phyloP scores from a whole-genome alignment of 768 basidiomycete genomes.

The Tylopilus cervinicoccineus region DNA sequence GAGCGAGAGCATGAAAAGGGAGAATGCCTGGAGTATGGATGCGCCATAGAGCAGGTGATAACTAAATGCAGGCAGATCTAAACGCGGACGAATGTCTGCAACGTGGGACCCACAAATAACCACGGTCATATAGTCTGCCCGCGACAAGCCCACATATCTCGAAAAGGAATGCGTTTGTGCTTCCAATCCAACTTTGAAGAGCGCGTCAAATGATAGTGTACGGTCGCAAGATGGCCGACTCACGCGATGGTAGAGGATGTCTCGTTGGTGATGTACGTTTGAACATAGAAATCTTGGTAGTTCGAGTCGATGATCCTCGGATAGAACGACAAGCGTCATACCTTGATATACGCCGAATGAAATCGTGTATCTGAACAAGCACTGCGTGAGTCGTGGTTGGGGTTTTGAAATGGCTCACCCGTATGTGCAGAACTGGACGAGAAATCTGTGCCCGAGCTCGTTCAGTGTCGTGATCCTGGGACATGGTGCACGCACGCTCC shows the following conservation, averaged over 20 bases:
- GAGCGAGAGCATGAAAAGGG: constrained; percentile 45
- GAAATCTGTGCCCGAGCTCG: constrained; percentile 24
- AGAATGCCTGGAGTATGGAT: constrained; percentile 27
- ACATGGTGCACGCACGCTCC: constrained; percentile 25
- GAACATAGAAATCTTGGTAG: constrained; percentile 36
- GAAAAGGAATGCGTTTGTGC: constrained; percentile 44
- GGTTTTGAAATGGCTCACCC: constrained; percentile 22
- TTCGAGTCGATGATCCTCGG: background rate
- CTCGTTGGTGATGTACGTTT: constrained; percentile 33
- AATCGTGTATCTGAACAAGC: constrained; percentile 28
- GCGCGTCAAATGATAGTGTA: background rate
- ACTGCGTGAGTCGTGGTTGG: background rate
- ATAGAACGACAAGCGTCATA: background rate
- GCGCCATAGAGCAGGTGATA: constrained; percentile 27
- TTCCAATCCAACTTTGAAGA: constrained; percentile 41
- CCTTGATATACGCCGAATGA: constrained; percentile 46
- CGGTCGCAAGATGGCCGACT: constrained; percentile 9
- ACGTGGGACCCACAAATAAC: constrained; percentile 41
- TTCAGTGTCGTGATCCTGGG: background rate
- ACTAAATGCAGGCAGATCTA: constrained; percentile 9
- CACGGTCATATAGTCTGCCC: constrained; percentile 49
- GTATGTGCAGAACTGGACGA: constrained; percentile 37
- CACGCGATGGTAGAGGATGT: constrained; percentile 40
- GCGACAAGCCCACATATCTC: constrained; percentile 42
- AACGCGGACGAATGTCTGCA: background rate